phyloP scores from a whole-genome alignment of 2,329 filamentous ascomycete species.

The Rosellinia necatrix region DNA sequence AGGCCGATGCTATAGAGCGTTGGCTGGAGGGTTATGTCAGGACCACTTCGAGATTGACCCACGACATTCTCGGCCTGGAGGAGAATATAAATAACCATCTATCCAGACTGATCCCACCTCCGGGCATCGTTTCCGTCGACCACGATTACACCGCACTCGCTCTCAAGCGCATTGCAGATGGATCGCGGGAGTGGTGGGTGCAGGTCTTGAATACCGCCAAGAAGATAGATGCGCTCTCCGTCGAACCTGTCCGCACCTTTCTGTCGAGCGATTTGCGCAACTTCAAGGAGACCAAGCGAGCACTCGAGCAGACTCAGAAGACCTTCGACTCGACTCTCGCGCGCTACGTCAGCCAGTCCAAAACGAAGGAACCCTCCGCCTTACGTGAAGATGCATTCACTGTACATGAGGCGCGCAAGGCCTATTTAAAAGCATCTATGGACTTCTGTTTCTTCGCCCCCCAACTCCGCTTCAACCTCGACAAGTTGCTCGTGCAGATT shows the following conservation, averaged over 20 bases:
- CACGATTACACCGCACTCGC: constrained; percentile 93
- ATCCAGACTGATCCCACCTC: constrained; percentile 72
- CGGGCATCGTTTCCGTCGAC: constrained; percentile 80
- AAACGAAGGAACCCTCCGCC: constrained; percentile 90
- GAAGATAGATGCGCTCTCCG: constrained; percentile 74
- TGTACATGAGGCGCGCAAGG: constrained; percentile 87
- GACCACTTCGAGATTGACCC: constrained; percentile 59
- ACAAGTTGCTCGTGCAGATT: constrained; percentile 82
- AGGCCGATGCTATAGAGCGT: constrained; percentile 86
- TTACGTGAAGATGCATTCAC: constrained; percentile 95
- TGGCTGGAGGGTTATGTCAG: constrained; percentile 75
- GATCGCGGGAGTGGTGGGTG: constrained; percentile 85
- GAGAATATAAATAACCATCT: constrained; percentile 78
- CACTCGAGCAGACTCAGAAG: constrained; percentile 80
- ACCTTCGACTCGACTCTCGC: constrained; percentile 80
- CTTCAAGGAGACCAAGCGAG: constrained; percentile 83
- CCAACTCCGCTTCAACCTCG: constrained; percentile 80
- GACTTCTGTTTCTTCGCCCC: constrained; percentile 90
- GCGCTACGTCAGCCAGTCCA: constrained; percentile 82
- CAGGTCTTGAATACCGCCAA: constrained; percentile 74
- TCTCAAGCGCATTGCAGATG: constrained; percentile 82
- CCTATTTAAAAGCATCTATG: constrained; percentile 88
- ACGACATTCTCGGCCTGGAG: constrained; percentile 75
- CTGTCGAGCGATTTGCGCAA: constrained; percentile 76
- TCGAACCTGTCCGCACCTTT: constrained; percentile 82